Evolutionary conservation across 2,329 filamentous ascomycete species (phyloP).

Genomic region (Neofusicoccum sp.): DNA sequence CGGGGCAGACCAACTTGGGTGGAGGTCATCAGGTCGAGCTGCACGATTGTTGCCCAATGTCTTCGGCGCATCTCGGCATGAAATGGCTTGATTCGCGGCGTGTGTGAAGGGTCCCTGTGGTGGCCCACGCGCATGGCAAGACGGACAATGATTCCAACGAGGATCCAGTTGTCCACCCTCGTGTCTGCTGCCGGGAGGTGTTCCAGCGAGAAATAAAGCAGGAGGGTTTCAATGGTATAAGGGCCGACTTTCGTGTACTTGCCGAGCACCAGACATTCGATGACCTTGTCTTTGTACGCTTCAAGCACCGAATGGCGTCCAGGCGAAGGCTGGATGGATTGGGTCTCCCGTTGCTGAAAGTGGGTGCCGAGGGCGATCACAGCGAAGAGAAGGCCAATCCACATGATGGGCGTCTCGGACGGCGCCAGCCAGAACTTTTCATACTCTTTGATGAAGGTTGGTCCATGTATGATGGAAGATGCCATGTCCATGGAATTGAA

Average conservation of each 20-base stretch:
- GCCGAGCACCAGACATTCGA: conserved; percentile 10
- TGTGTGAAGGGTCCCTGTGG: conserved; percentile 44
- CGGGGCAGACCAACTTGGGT: conserved; percentile 43
- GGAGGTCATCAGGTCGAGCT: conserved; percentile 43
- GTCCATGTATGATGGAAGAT: neutral
- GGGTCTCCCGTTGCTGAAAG: neutral
- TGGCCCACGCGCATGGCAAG: conserved; percentile 45
- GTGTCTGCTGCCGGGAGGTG: conserved; percentile 35
- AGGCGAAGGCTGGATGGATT: conserved; percentile 23
- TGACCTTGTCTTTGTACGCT: conserved; percentile 18
- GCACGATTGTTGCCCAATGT: conserved; percentile 38
- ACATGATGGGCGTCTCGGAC: conserved; percentile 41
- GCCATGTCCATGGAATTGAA: neutral
- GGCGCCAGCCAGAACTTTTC: conserved; percentile 48
- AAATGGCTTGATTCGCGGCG: conserved; percentile 38
- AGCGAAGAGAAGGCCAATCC: conserved; percentile 49
- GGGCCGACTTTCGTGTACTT: neutral
- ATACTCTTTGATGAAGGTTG: conserved; percentile 36
- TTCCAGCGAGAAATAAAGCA: conserved; percentile 30
- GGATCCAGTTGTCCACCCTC: neutral
- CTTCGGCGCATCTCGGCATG: conserved; percentile 42
- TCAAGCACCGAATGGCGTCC: conserved; percentile 31
- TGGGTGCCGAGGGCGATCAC: conserved; percentile 32
- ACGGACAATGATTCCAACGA: conserved; percentile 30
- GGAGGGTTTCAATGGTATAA: conserved; percentile 17